Percentiles rank a stretch among this genome's conserved stretches.
Conservation (phyloP, 345 rosid genomes). For the Cochlearia excelsa region DNA sequence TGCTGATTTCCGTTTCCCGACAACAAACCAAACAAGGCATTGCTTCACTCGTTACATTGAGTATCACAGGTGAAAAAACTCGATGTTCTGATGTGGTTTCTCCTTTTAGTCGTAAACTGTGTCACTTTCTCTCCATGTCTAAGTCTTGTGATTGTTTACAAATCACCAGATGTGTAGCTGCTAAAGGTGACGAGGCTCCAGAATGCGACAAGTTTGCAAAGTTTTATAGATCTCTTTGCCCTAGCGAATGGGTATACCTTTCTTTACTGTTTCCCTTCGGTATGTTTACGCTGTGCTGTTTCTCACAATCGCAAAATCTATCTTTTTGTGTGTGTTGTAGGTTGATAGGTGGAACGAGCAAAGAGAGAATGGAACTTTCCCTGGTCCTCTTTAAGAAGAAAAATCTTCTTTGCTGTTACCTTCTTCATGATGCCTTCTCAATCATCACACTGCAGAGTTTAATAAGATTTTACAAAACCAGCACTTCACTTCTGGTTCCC, state of each 20-base stretch:
- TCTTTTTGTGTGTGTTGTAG: constrained; percentile 38
- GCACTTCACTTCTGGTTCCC: constrained; percentile 26
- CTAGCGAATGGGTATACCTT: constrained; percentile 80
- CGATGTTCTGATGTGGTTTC: too few relatives aligned
- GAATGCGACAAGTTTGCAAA: constrained; percentile 93
- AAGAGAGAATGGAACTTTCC: constrained; percentile 94
- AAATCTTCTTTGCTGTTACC: constrained; percentile 20
- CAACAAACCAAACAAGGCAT: constrained; percentile 97
- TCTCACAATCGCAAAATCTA: constrained; percentile 1
- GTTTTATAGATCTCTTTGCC: constrained; percentile 94
- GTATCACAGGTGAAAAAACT: constrained; percentile 63
- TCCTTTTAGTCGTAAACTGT: not conserved
- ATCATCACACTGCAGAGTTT: constrained; percentile 30
- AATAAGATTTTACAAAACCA: constrained; percentile 39
- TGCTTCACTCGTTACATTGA: constrained; percentile 96
- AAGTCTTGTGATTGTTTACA: constrained; percentile 7
- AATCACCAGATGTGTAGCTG: constrained; percentile 69
- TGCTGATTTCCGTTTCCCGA: constrained; percentile 97
- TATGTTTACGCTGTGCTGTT: not conserved
- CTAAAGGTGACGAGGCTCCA: constrained; percentile 86
- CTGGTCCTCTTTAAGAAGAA: constrained; percentile 80
- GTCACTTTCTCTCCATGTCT: not conserved
- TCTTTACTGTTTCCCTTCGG: not conserved
- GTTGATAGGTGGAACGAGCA: constrained; percentile 95
- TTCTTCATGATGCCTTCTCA: constrained; percentile 10